These are phyloP conservation scores for Paxillus ammoniavirescens DNA, from an alignment of 768 basidiomycete species.

Conservation along the genomic window DNA sequence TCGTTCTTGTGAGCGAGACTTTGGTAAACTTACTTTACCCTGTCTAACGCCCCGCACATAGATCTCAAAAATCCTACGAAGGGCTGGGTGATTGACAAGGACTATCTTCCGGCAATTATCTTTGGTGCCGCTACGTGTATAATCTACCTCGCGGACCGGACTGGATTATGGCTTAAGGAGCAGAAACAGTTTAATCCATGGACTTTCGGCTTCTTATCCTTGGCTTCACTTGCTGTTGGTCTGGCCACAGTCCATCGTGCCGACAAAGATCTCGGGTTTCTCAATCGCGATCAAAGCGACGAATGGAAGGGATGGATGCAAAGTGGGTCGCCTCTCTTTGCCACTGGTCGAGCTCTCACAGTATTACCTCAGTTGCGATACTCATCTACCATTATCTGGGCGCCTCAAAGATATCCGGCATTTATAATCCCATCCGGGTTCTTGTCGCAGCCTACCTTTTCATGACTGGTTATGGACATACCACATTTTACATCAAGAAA, in stretches of 20 bases:
- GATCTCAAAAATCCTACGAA: constrained; percentile 12
- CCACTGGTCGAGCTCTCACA: neutral
- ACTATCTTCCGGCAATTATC: constrained; percentile 44
- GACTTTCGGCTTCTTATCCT: constrained; percentile 60
- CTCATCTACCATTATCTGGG: constrained; percentile 92
- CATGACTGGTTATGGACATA: constrained; percentile 93
- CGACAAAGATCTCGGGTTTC: constrained; percentile 83
- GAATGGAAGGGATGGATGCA: constrained; percentile 99
- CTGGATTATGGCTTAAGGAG: constrained; percentile 83
- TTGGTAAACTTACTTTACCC: constrained; percentile 4
- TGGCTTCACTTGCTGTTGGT: constrained; percentile 56
- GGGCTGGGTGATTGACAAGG: constrained; percentile 13
- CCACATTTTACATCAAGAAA: constrained; percentile 86
- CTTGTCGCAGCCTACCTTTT: constrained; percentile 88
- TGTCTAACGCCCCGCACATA: constrained; percentile 10
- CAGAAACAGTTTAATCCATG: constrained; percentile 78
- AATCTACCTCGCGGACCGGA: constrained; percentile 81
- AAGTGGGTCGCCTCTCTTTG: constrained; percentile 44
- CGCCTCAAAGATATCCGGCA: constrained; percentile 88
- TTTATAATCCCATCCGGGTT: constrained; percentile 88
- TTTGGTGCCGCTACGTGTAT: constrained; percentile 68
- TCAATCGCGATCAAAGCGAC: constrained; percentile 91
- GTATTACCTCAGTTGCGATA: constrained; percentile 60
- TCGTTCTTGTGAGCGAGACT: constrained; percentile 29
- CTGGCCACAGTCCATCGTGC: constrained; percentile 62